A percentile compares a stretch with the other conserved stretches of the same genome.
These are phyloP conservation scores for Zhuliangozyma blackwelliae DNA, from an alignment of 1,139 yeast species.

Conservation along the genomic window DNA sequence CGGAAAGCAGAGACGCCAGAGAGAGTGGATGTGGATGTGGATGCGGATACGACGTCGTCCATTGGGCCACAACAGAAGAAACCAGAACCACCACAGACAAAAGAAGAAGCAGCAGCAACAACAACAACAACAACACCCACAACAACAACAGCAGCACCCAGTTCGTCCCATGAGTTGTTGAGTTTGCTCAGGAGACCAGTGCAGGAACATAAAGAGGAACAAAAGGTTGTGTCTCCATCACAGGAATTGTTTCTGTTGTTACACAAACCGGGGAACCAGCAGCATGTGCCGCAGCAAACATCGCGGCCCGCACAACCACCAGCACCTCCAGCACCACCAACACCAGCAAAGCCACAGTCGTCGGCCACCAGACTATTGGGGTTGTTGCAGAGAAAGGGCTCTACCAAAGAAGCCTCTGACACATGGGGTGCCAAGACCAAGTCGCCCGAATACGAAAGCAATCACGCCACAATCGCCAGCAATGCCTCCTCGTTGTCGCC, in stretches of 20 bases:
- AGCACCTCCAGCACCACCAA: too few species aligned
- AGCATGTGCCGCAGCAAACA: too few species aligned
- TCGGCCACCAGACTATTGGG: constrained; percentile 17
- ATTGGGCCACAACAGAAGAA: too few species aligned
- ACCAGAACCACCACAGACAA: too few species aligned
- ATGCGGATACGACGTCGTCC: neutral
- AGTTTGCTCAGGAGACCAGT: too few species aligned
- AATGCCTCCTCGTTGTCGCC: neutral
- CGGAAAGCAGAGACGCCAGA: constrained; percentile 1
- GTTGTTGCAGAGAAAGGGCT: constrained; percentile 12
- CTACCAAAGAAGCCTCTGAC: too few species aligned
- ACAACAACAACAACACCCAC: too few species aligned
- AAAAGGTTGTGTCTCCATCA: neutral
- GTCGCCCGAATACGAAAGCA: neutral
- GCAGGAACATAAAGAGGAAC: too few species aligned
- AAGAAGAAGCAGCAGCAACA: too few species aligned
- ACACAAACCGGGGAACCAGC: constrained; percentile 8
- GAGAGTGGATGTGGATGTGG: neutral
- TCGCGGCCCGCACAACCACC: too few species aligned
- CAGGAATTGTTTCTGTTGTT: constrained; percentile 21
- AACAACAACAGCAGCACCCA: too few species aligned
- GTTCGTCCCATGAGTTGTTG: too few species aligned
- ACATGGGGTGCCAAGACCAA: neutral
- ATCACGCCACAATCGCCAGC: constrained; percentile 3
- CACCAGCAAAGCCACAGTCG: neutral